Evolutionary conservation across 352 stramenopile genomes (phyloP).

Genomic region (Phytopythium boreale): DNA sequence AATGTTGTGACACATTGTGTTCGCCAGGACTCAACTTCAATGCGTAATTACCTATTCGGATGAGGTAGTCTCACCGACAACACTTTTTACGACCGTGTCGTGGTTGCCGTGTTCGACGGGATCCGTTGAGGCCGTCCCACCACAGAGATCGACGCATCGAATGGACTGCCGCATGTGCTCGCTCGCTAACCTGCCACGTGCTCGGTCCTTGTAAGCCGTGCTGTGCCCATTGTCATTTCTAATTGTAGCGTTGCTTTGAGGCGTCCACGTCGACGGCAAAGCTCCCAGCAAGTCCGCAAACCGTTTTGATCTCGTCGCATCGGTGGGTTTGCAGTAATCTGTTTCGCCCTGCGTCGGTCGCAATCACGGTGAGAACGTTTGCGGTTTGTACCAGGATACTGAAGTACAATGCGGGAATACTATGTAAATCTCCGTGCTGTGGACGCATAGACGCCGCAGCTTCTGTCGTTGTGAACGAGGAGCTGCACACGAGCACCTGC

Average conservation of each 20-base stretch:
- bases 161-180: too few relatives aligned
- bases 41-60: not conserved
- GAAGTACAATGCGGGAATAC: too few relatives aligned
- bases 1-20: not conserved
- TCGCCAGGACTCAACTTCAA: not conserved
- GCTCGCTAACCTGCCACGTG: too few relatives aligned
- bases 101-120: not conserved
- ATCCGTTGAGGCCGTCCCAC: not conserved
- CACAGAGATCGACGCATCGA: too few relatives aligned
- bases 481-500: too few relatives aligned
- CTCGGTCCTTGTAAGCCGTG: too few relatives aligned
- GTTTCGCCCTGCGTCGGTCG: not conserved
- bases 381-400: too few relatives aligned
- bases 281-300: not conserved
- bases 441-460: not conserved
- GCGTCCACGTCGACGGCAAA: too few relatives aligned
- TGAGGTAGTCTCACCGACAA: not conserved
- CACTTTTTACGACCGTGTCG: not conserved
- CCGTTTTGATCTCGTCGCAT: not conserved
- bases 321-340: not conserved
- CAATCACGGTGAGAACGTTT: not conserved
- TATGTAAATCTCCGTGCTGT: not conserved
- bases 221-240: too few relatives aligned
- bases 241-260: too few relatives aligned
- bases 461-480: too few relatives aligned